These are phyloP conservation scores for Alternaria novae-zelandiae DNA, from an alignment of 2,329 filamentous ascomycete species.

Conservation along the genomic window DNA sequence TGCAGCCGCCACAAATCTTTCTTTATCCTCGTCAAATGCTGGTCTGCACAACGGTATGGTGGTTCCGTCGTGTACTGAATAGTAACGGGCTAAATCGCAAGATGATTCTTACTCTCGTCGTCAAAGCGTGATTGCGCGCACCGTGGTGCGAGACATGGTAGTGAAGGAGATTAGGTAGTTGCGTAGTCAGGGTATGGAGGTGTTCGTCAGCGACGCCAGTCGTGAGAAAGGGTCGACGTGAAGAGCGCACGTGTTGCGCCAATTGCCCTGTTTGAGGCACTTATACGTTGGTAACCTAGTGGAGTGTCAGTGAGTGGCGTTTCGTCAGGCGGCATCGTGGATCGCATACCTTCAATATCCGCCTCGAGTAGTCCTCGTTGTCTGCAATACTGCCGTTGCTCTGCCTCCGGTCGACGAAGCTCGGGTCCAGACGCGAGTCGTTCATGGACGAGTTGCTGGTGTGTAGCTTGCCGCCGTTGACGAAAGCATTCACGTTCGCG, in stretches of 20 bases:
- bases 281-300: constrained; percentile 47
- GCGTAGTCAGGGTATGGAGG: constrained; percentile 14
- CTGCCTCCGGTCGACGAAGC: constrained; percentile 79
- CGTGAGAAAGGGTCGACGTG: constrained; percentile 7
- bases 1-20: constrained; percentile 5
- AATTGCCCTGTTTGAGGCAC: constrained; percentile 10
- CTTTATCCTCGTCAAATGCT: constrained; percentile 11
- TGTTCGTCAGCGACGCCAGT: constrained; percentile 14
- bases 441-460: constrained; percentile 73
- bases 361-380: constrained; percentile 94
- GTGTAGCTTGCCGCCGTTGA: constrained; percentile 64
- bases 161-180: constrained; percentile 25
- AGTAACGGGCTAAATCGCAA: constrained; percentile 33
- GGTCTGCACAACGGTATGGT: constrained; percentile 9
- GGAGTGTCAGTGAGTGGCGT: constrained; percentile 13
- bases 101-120: constrained; percentile 39
- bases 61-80: constrained; percentile 17
- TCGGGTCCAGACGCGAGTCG: constrained; percentile 85
- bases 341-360: constrained; percentile 81
- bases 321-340: background rate
- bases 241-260: constrained; percentile 7
- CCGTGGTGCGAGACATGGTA: constrained; percentile 26
- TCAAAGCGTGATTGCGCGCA: constrained; percentile 40
- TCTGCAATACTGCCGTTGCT: constrained; percentile 97
- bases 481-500: constrained; percentile 77